A percentile compares a stretch with the other conserved stretches of the same genome.
phyloP scores from a whole-genome alignment of 177 flowering plant genomes.

The Vitis hybrid region DNA sequence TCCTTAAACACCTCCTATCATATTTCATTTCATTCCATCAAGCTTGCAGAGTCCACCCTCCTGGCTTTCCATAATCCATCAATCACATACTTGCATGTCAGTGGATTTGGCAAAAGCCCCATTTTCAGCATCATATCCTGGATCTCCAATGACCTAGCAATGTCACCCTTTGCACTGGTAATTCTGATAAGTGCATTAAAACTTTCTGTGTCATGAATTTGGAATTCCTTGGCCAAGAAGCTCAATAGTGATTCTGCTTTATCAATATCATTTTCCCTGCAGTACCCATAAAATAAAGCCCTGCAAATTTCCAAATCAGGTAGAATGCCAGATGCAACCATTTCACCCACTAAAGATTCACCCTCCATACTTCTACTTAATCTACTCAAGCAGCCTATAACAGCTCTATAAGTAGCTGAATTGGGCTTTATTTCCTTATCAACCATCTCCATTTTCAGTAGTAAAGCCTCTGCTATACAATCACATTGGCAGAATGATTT shows the following conservation, averaged over 20 bases:
- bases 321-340: slow-evolving; percentile 47
- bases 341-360: slow-evolving; percentile 56
- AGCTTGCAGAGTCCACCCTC: background rate
- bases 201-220: slow-evolving; percentile 52
- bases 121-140: slow-evolving; percentile 66
- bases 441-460: slow-evolving; percentile 54
- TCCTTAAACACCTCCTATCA: no score
- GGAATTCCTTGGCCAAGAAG: slow-evolving; percentile 52
- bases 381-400: slow-evolving; percentile 60
- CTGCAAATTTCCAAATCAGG: slow-evolving; percentile 60
- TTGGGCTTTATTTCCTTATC: slow-evolving; percentile 37
- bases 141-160: slow-evolving; percentile 47
- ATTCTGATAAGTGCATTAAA: slow-evolving; percentile 50
- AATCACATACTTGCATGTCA: slow-evolving; percentile 67
- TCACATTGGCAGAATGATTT: slow-evolving; percentile 50
- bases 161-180: slow-evolving; percentile 45
- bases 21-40: no score
- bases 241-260: slow-evolving; percentile 62
- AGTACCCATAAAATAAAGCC: slow-evolving; percentile 58
- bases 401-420: slow-evolving; percentile 43
- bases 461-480: slow-evolving; percentile 47
- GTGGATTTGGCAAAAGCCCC: slow-evolving; percentile 64
- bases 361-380: slow-evolving; percentile 47
- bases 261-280: slow-evolving; percentile 41
- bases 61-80: slow-evolving; percentile 47